Evolutionary conservation across 352 stramenopile genomes (phyloP).

Genomic region (Phytophthora capsici): DNA sequence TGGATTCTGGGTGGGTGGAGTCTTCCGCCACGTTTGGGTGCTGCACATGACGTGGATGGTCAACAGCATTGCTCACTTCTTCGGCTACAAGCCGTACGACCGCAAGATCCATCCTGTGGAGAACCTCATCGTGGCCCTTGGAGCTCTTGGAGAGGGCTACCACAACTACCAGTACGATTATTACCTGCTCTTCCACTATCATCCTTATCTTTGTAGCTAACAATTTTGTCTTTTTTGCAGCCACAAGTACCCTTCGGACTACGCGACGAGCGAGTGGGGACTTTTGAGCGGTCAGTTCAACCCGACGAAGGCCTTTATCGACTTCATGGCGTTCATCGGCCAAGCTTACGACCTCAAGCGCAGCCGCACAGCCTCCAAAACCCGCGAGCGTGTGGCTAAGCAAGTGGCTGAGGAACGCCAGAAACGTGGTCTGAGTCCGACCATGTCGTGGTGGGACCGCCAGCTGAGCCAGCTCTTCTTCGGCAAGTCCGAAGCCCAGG

Average conservation of each 20-base stretch:
- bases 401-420: slow-evolving; percentile 64
- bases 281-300: slow-evolving; percentile 97
- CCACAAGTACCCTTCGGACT: slow-evolving; percentile 99
- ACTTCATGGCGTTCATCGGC: slow-evolving; percentile 91
- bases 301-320: slow-evolving; percentile 98
- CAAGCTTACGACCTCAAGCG: slow-evolving; percentile 96
- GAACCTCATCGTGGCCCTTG: slow-evolving; percentile 97
- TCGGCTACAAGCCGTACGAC: slow-evolving; percentile 99
- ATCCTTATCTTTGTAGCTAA: slow-evolving; percentile 3
- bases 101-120: slow-evolving; percentile 94
- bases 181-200: not conserved
- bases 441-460: slow-evolving; percentile 65
- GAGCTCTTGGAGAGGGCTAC: slow-evolving; percentile 97
- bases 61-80: slow-evolving; percentile 98
- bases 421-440: slow-evolving; percentile 53
- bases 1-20: slow-evolving; percentile 96
- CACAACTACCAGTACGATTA: slow-evolving; percentile 97
- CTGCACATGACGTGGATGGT: slow-evolving; percentile 99
- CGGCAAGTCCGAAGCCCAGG: slow-evolving; percentile 76
- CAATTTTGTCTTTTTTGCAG: slow-evolving; percentile 36
- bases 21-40: slow-evolving; percentile 96
- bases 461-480: slow-evolving; percentile 79
- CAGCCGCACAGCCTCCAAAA: slow-evolving; percentile 84
- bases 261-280: slow-evolving; percentile 97
- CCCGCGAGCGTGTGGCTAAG: slow-evolving; percentile 72